Evolutionary conservation across 106 monocot species (phyloP), one percentile per base, ranked within the genome.

Genomic region (Posidonia australis): DNA sequence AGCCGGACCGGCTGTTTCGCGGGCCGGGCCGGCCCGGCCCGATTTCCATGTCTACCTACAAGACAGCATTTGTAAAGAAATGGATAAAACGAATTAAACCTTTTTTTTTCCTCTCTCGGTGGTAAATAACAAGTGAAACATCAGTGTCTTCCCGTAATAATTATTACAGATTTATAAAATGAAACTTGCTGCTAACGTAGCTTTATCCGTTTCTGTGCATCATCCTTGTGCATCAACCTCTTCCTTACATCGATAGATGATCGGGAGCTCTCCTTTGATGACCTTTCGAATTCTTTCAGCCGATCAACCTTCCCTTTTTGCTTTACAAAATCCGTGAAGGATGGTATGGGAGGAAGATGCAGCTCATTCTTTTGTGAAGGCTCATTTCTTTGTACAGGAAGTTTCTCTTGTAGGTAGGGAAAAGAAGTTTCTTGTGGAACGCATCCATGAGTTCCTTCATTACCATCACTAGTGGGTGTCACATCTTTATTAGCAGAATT

Each of bases 341-440:
- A 55, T 25, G 55, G 55, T 55, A 55, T 55, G 3, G 55, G 25
- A 55, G 55, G 55, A 23, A 55, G 48, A 36, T 36, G 36, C 36
- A 7, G 5, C 0, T 49, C 49, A 19, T 49, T 19, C 49, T 49
- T 49, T 49, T 4, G 10, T 49, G n/a, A 17, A 49, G 49, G 13
- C 0, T 22, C 55, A 55, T 55, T 23, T 3, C 5, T 55, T 55
- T 26, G 5, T 26, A 12, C 20, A 26, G 24, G 5, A 26, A 26
- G 55, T 55, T 24, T 26, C 55, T 55, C 55, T 1, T 11, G 55
- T 55, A n/a, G 55, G 24, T 24, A n/a, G 5, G 5, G 55, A 5
- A 55, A 25, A 24, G 11, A 26, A 55, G 55, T 24, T 55, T 55
- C 55, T 55, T 11, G 55, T 55, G 5, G 10, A 13, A 5, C 13